phyloP scores from a whole-genome alignment of 2,329 filamentous ascomycete genomes.

The Colletotrichum salicis region DNA sequence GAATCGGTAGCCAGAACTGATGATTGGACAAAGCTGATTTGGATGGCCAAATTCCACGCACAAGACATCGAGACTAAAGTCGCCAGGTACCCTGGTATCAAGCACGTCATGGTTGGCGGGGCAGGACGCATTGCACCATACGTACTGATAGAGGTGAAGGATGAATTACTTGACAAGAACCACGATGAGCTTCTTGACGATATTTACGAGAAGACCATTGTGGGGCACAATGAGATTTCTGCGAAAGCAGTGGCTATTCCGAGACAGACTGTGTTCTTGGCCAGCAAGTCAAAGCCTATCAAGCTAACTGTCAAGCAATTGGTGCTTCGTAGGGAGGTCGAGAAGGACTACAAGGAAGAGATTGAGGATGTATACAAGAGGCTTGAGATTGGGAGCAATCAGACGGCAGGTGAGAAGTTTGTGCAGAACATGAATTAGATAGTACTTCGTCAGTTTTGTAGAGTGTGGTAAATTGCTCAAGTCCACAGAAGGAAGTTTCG shows the following conservation, averaged over 20 bases:
- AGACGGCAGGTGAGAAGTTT: no score
- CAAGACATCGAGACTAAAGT: slow-evolving; percentile 4
- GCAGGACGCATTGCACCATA: no score
- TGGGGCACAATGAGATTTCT: background rate
- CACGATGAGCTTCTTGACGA: background rate
- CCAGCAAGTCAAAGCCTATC: background rate
- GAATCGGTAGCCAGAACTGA: background rate
- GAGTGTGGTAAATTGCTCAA: no score
- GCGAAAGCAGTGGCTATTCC: background rate
- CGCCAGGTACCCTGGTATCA: background rate
- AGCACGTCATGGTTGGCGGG: no score
- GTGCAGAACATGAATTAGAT: no score
- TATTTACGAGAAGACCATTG: background rate
- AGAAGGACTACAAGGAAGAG: background rate
- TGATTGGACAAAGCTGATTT: slow-evolving; percentile 1
- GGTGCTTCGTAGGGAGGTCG: background rate
- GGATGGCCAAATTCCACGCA: slow-evolving; percentile 2
- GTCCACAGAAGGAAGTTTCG: no score
- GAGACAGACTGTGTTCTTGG: background rate
- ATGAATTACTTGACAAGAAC: no score
- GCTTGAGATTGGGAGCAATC: no score
- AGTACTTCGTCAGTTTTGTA: no score
- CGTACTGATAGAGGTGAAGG: no score
- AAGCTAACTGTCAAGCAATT: background rate
- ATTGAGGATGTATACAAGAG: background rate